phyloP scores from a whole-genome alignment of 129 eudicot genomes.

The Centrapalus pauciflorus region DNA sequence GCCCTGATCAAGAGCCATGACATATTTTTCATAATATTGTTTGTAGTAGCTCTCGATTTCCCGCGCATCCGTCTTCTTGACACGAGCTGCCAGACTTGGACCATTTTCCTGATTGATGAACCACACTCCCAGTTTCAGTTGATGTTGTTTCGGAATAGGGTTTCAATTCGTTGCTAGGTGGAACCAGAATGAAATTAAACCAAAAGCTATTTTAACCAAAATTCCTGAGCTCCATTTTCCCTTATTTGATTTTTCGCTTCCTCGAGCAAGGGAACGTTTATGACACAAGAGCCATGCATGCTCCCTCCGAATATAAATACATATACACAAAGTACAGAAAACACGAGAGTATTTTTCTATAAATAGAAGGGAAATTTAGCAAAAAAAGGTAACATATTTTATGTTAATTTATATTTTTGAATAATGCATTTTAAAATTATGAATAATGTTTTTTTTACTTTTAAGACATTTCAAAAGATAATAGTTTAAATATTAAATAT shows the following conservation, averaged over 20 bases:
- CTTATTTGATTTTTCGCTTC: background rate
- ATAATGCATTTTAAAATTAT: no score
- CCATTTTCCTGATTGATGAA: slow-evolving; percentile 51
- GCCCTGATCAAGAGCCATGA: slow-evolving; percentile 70
- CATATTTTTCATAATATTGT: slow-evolving; percentile 76
- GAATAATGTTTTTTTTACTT: no score
- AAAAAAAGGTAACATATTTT: no score
- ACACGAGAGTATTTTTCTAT: no score
- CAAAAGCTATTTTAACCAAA: background rate
- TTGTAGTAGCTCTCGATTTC: slow-evolving; percentile 80
- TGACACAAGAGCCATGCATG: background rate
- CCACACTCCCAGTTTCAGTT: background rate
- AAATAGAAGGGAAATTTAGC: no score
- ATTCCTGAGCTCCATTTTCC: background rate
- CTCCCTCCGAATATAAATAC: background rate
- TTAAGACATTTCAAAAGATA: no score
- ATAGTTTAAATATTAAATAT: no score
- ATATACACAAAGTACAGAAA: no score
- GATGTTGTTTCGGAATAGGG: background rate
- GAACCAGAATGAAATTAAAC: background rate
- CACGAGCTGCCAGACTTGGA: slow-evolving; percentile 53
- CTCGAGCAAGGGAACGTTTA: background rate
- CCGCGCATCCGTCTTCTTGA: slow-evolving; percentile 63
- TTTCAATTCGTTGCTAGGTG: background rate
- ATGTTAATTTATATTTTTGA: no score